Base-by-base conservation (phyloP, 2,329 filamentous ascomycete genomes). In the Cephalotrichum gorgonifer region DNA sequence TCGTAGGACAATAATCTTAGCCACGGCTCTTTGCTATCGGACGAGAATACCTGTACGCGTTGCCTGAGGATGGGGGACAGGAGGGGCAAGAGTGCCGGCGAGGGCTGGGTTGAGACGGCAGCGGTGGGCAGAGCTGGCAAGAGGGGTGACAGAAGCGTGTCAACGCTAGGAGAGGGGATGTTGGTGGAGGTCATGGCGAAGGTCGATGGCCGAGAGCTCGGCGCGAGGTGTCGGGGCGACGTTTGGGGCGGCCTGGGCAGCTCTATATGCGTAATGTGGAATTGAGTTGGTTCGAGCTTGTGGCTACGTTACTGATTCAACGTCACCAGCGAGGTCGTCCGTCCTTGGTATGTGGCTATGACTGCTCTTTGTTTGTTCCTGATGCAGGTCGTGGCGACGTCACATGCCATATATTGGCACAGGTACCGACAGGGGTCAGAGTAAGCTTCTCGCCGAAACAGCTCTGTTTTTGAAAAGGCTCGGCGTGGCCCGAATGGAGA, bases 1-100 rank as follows among this genome's bases (percentile, higher is more conserved):
- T 86, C 78, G 70, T 87, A 90, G 60, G 79, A 84, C 23, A 91
- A 72, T 28, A 90, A 71, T 1, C 79, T 74, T 15, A 91, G 75
- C 86, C 87, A 91, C 47, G 83, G 79, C 31, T 83, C 79, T n/a
- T 66, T 66, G 58, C 70, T 74, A 44, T 74, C 65, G 1, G 74
- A 68, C 2, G 82, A 77, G 51, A 91, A 71, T 48, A 88, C 70
- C 55, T 82, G 77, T 38, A 85, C 78, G 51, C 81, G 71, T 59
- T 85, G 81, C 41, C 81, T 74, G 30, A 85, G 71, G 50, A 85
- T 83, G 25, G 81, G 81, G 2, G 81, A 79, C 49, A 85, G 74
- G 20, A 79, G 69, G 25, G 78, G 78, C 4, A 84, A 65, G 43
- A 83, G 66, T 17, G 71, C 72, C 27, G 71, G 66, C 12, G 81